Base-by-base conservation (phyloP, 176 grass and related monocot species). In the Eremochloa ophiuroides region DNA sequence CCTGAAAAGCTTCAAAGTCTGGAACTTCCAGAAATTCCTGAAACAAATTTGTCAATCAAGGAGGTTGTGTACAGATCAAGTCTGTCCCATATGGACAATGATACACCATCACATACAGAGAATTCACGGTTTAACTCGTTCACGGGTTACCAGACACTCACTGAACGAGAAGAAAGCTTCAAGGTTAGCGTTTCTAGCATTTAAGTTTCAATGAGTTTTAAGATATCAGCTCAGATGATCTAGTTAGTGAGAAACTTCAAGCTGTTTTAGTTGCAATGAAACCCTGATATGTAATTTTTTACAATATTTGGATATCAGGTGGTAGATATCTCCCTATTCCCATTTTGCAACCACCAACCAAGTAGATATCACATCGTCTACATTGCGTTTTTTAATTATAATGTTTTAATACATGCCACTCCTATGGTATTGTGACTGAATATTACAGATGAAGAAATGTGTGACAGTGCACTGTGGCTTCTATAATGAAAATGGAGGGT, bases 101-200 rank as follows among this genome's bases (percentile, higher is more conserved):
- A 83, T 74, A 56, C 43, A 48, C 73, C 84, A 74, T 39, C 42
- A 6, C 28, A 60, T 38, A 53, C 25, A 34, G 80, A 80, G 73
- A 72, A 11, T 56, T 40, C 85, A 77, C 86, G 93, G 56, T 98
- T 95, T 85, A 95, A 91, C 75, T 80, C 63, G 16, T 95, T 95
- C 80, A 98, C 90, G 7, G 96, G 93, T 88, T 93, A 91, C 80
- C 96, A 90, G 77, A 87, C 90, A 2, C 93, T 95, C 25, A 46
- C 34, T 71, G 90, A 98, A 73, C 87, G 93, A 88, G 87, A 95
- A 88, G 88, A 98, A 93, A 95, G 88, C 87, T 95, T 93, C 79
- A 93, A 98, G 96, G 96, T 98, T 83, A 78, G 33, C 61, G 73
- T 62, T 61, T 16, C 66, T 38, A 58, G 79, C 67, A 50, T n/a